Base-by-base conservation (phyloP, 306 rosid species). In the Luffa acutangula region DNA sequence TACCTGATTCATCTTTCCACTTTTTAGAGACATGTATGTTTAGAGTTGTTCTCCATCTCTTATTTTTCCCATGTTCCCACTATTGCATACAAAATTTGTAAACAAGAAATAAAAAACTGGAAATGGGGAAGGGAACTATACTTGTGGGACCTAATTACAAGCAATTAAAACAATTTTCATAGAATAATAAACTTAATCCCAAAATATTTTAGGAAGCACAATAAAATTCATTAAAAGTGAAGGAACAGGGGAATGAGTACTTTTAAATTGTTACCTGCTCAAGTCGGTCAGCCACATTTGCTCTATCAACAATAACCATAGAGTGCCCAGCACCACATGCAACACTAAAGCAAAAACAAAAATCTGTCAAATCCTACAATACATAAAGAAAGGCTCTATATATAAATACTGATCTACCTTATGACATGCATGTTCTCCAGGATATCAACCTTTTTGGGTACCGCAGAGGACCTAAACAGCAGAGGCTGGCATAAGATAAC, bases 371-470 rank as follows among this genome's bases (percentile, higher is more conserved):
- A 76, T 45, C 78, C 75, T 13, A 82, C 21, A 63, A 51, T 48
- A 48, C 10, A 31, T 21, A 7, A 73, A 14, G 20, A 48, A 15
- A 31, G 43, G 59, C 77, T 73, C 59, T 34, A 12, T 71, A 42
- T 31, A 14, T 49, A 73, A 72, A 33, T 31, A 21, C 10, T 48
- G 36, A 72, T 49, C 25, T 72, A 93, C 99, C 97, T 84, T 49
- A 95, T 80, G 37, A 95, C 96, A 86, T 88, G 97, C 97, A 93
- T 88, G 54, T 97, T 94, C 85, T 95, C 99, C 49, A 95, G 97
- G 85, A 87, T 86, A 13, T 95, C 99, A 78, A 95, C 99, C 82
- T 95, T 95, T 82, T 93, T 93, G 74, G 99, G 99, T 74, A 87
- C 86, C 0, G 99, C 92, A 56, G 99, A 95, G 65, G 99, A 93